A percentile compares a stretch with the other conserved stretches of the same genome.
Evolutionary conservation across 805 yeast species (phyloP).

Genomic region (Maudiozyma barnettii): DNA sequence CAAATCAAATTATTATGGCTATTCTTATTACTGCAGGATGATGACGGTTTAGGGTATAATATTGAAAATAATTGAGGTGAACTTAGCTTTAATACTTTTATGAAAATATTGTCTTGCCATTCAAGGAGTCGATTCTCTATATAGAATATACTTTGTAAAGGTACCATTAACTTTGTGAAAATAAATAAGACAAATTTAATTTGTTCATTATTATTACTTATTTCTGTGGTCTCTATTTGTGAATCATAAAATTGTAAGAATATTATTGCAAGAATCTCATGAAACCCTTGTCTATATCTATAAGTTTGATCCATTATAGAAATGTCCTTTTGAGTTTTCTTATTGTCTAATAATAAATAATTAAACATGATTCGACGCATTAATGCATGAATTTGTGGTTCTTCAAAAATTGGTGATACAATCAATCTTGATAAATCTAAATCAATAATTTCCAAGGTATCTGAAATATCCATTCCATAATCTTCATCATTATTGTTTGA

Average conservation of each 20-base stretch:
- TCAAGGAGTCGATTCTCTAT: constrained; percentile 16
- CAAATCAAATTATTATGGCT: constrained; percentile 19
- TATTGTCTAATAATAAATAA: constrained; percentile 8
- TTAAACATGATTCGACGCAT: constrained; percentile 22
- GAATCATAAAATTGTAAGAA: constrained; percentile 17
- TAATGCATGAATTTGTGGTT: constrained; percentile 12
- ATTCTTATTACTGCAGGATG: neutral
- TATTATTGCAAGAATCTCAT: constrained; percentile 24
- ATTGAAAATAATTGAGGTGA: constrained; percentile 12
- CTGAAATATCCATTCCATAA: constrained; percentile 12
- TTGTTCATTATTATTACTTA: constrained; percentile 1
- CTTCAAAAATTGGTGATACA: constrained; percentile 16
- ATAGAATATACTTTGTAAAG: constrained; percentile 19
- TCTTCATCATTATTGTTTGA: neutral
- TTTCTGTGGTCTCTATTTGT: neutral
- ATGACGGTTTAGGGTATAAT: constrained; percentile 5
- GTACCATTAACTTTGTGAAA: constrained; percentile 22
- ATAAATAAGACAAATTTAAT: constrained; percentile 9
- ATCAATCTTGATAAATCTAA: constrained; percentile 24
- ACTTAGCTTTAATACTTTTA: constrained; percentile 14
- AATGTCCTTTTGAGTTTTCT: neutral
- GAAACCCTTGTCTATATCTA: constrained; percentile 26
- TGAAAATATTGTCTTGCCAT: constrained; percentile 19
- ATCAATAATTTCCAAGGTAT: constrained; percentile 23
- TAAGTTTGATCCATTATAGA: neutral